These are phyloP conservation scores for Euphorbia schlechtendalii DNA, from an alignment of 441 rosid genomes.

Conservation along the genomic window DNA sequence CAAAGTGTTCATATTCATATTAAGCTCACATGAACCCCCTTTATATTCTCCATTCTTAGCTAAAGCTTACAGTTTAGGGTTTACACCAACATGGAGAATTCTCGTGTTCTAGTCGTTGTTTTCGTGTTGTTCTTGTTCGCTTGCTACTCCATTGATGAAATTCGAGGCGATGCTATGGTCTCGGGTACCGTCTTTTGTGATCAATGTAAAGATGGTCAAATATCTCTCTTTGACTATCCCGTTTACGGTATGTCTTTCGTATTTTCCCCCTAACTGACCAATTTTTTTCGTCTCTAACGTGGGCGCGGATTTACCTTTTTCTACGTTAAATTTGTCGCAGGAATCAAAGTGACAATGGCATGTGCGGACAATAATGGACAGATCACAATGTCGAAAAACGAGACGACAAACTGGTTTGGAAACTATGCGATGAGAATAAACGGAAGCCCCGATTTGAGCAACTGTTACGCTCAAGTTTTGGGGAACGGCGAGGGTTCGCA, in stretches of 20 bases:
- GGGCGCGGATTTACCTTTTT: too few species aligned
- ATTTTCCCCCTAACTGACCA: too few species aligned
- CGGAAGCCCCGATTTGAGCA: slow-evolving; percentile 69
- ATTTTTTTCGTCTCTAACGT: too few species aligned
- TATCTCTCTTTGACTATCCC: slow-evolving; percentile 71
- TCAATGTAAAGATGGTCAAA: slow-evolving; percentile 82
- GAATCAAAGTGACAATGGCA: slow-evolving; percentile 48
- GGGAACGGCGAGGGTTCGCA: background rate
- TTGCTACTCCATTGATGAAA: slow-evolving; percentile 39
- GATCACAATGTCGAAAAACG: slow-evolving; percentile 54
- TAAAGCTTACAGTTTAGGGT: too few species aligned
- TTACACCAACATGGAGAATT: slow-evolving; percentile 46
- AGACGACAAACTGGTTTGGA: slow-evolving; percentile 65
- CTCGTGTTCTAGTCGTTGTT: slow-evolving; percentile 23
- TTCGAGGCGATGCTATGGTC: slow-evolving; percentile 51
- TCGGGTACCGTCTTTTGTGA: slow-evolving; percentile 79
- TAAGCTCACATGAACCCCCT: background rate
- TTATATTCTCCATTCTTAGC: background rate
- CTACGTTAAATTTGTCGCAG: too few species aligned
- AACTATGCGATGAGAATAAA: slow-evolving; percentile 59
- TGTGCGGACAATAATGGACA: slow-evolving; percentile 56
- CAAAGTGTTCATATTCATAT: slow-evolving; percentile 13
- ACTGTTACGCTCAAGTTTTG: slow-evolving; percentile 64
- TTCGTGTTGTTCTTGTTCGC: slow-evolving; percentile 39
- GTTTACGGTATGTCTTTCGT: slow-evolving; percentile 39